Evolutionary conservation across 1,284 basidiomycete species (phyloP).

Genomic region (Fistulina hepatica): DNA sequence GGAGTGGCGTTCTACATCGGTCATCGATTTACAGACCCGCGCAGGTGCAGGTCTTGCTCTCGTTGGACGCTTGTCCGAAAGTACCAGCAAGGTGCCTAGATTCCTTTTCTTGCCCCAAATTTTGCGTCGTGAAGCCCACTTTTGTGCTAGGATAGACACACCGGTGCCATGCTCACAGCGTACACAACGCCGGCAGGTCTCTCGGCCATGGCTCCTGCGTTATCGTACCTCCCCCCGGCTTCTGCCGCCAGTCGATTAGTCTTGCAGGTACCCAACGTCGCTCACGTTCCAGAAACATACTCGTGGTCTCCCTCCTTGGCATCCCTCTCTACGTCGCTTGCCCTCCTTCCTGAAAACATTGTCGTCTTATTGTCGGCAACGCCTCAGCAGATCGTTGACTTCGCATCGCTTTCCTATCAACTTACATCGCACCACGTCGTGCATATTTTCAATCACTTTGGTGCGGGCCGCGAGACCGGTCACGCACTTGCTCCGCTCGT

Average conservation of each 20-base stretch:
- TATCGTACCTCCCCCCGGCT: constrained; percentile 52
- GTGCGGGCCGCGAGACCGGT: constrained; percentile 59
- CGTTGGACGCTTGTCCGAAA: constrained; percentile 71
- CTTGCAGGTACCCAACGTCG: constrained; percentile 67
- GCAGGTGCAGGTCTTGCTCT: constrained; percentile 78
- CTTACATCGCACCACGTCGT: constrained; percentile 54
- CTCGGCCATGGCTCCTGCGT: constrained; percentile 64
- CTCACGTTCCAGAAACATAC: constrained; percentile 54
- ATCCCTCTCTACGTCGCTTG: constrained; percentile 48
- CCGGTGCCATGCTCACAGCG: constrained; percentile 53
- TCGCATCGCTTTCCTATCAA: constrained; percentile 58
- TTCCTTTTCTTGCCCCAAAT: too few relatives aligned
- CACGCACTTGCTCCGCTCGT: constrained; percentile 31
- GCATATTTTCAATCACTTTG: constrained; percentile 72
- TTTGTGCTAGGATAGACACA: too few relatives aligned
- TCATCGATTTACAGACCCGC: constrained; percentile 73
- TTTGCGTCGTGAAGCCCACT: too few relatives aligned
- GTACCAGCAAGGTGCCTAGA: constrained; percentile 65
- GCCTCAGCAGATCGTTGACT: constrained; percentile 67
- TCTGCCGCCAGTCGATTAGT: constrained; percentile 57
- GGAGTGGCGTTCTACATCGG: constrained; percentile 47
- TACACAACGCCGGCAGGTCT: constrained; percentile 72
- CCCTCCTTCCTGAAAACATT: constrained; percentile 56
- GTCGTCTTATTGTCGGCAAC: constrained; percentile 75
- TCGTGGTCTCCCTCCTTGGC: constrained; percentile 64